Evolutionary conservation across 805 yeast genomes (phyloP), one percentile per base, ranked within the genome.

Genomic region (Jamesozyma rosinii): DNA sequence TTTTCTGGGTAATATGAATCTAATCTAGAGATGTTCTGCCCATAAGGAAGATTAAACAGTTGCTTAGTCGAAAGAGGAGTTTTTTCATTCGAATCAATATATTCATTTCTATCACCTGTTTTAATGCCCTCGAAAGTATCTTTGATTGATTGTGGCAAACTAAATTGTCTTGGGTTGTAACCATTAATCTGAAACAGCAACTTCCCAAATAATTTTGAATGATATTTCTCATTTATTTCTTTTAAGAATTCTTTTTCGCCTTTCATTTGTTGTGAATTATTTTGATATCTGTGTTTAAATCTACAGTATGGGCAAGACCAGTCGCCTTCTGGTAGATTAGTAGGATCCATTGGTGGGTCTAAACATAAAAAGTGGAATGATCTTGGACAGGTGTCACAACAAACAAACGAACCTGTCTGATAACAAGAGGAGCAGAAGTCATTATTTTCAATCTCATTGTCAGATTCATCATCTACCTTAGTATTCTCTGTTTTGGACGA

Each of bases 401-500:
- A 92, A 20, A 90, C 69, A 53, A 90, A 88, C 22, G 84, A 72
- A 11, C 98, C 98, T 0, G 88, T 70, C 22, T 87, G 85, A 1
- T 94, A 89, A 66, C 98, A 90, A 0, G 92, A 72, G n/a, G 84
- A 70, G 57, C 98, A 90, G 60, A 74, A 89, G 61, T 90, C 98
- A 48, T 89, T 94, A 59, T 90, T 92, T 44, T 60, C 65, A 14
- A 57, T 53, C 29, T 64, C 66, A 27, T 51, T 50, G 36, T 51
- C 52, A 27, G 32, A 26, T 40, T 39, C n/a, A 18, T 17, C 34
- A 9, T n/a, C 19, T n/a, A 29, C 15, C 9, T 40, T 35, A 15
- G 32, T 20, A 14, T 4, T 35, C 10, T 40, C 19, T 35, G 20
- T n/a, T 5, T 17, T 19, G 4, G 5, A 14, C 4, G 14, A 15